Percentiles rank a stretch among this genome's conserved stretches.
These are phyloP conservation scores for Nicotiana knightiana DNA, from an alignment of 257 asterid species.

Conservation along the genomic window DNA sequence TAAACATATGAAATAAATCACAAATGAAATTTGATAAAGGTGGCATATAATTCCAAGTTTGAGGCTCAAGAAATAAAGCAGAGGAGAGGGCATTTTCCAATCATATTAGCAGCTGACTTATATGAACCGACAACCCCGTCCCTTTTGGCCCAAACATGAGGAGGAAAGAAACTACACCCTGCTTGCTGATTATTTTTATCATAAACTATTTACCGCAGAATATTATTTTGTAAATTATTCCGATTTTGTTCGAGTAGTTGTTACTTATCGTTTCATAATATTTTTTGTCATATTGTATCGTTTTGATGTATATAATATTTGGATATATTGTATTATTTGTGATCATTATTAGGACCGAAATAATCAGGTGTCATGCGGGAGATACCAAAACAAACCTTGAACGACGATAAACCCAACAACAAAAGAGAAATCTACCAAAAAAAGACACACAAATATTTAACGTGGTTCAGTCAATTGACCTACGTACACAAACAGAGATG, in stretches of 20 bases:
- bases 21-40: not conserved
- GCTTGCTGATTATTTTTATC: not conserved
- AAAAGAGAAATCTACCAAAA: too few relatives aligned
- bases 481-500: too few relatives aligned
- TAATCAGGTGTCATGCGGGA: too few relatives aligned
- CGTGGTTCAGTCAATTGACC: too few relatives aligned
- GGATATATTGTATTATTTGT: too few relatives aligned
- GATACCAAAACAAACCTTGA: too few relatives aligned
- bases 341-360: too few relatives aligned
- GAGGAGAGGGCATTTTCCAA: conserved; percentile 24
- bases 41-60: conserved; percentile 14
- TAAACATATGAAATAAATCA: not conserved
- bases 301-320: too few relatives aligned
- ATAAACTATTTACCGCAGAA: conserved; percentile 24
- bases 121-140: conserved; percentile 39
- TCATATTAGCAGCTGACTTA: conserved; percentile 51
- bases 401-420: too few relatives aligned
- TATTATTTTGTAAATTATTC: not conserved
- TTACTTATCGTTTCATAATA: not conserved
- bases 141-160: conserved; percentile 19
- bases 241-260: too few relatives aligned
- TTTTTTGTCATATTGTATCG: too few relatives aligned
- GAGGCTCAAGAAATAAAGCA: conserved; percentile 32
- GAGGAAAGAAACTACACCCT: conserved; percentile 7
- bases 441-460: too few relatives aligned